These are phyloP conservation scores for Lachancea nothofagi DNA, from an alignment of 805 yeast species.

Conservation along the genomic window DNA sequence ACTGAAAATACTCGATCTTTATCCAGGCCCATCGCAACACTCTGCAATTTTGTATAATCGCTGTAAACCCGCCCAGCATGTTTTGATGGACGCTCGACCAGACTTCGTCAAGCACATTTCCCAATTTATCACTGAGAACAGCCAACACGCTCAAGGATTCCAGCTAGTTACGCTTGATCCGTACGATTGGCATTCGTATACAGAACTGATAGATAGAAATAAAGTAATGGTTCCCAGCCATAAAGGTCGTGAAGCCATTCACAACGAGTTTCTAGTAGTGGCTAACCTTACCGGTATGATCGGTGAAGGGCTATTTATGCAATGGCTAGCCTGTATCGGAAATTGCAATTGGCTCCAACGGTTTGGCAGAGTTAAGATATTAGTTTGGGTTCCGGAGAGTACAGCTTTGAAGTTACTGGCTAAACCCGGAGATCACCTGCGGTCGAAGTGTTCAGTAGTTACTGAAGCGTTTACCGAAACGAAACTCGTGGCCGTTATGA, in stretches of 20 bases:
- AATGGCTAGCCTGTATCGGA: conserved; percentile 65
- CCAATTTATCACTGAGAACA: conserved; percentile 3
- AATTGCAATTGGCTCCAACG: conserved; percentile 69
- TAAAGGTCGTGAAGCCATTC: conserved; percentile 38
- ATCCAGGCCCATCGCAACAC: conserved; percentile 55
- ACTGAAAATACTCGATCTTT: conserved; percentile 53
- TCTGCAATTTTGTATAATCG: conserved; percentile 56
- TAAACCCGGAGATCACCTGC: conserved; percentile 41
- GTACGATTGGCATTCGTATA: conserved; percentile 61
- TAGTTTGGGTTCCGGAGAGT: conserved; percentile 57
- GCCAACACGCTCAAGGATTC: conserved; percentile 24
- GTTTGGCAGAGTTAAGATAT: conserved; percentile 69
- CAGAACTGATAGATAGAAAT: conserved; percentile 41
- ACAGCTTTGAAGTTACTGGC: conserved; percentile 63
- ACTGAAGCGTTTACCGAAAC: conserved; percentile 60
- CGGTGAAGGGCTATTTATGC: conserved; percentile 67
- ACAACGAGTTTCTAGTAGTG: conserved; percentile 50
- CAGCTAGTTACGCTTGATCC: conserved; percentile 44
- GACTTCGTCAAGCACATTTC: conserved; percentile 22
- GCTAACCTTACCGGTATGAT: conserved; percentile 50
- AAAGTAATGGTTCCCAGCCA: conserved; percentile 39
- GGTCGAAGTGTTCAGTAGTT: conserved; percentile 61
- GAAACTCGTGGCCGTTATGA: conserved; percentile 47
- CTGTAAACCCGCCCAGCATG: conserved; percentile 57
- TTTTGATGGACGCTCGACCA: conserved; percentile 51